phyloP scores from a whole-genome alignment of 345 rosid species.

The Erucastrum elatum region DNA sequence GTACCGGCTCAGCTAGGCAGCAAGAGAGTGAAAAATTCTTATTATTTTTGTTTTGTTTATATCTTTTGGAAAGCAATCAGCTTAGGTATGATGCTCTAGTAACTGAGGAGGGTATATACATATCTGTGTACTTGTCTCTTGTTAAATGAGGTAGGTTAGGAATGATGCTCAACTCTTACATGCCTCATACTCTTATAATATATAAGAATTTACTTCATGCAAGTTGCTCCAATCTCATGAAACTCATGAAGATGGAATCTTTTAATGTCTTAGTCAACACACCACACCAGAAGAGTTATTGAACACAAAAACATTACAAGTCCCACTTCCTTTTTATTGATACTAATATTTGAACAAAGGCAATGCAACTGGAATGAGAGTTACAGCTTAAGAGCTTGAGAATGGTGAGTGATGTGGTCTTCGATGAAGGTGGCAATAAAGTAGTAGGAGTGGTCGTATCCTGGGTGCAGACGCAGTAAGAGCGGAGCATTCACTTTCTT shows the following conservation, averaged over 20 bases:
- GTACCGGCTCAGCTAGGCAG: constrained; percentile 29
- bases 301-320: constrained; percentile 19
- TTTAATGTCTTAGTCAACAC: neutral
- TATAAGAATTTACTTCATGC: too few species aligned
- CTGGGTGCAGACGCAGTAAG: constrained; percentile 66
- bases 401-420: constrained; percentile 87
- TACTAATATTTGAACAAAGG: constrained; percentile 24
- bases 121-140: neutral
- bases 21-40: constrained; percentile 25
- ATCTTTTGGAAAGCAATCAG: constrained; percentile 2
- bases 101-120: neutral
- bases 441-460: constrained; percentile 85
- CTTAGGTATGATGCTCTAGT: neutral
- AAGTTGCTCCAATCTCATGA: neutral
- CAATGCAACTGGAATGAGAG: constrained; percentile 12
- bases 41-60: neutral
- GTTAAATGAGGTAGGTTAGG: neutral
- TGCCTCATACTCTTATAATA: too few species aligned
- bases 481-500: constrained; percentile 53
- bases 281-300: constrained; percentile 9
- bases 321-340: constrained; percentile 27
- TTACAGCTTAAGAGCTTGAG: constrained; percentile 59
- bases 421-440: constrained; percentile 84
- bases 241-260: neutral
- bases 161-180: neutral